Conservation (phyloP, 441 rosid genomes). For the Lepidium campestre region DNA sequence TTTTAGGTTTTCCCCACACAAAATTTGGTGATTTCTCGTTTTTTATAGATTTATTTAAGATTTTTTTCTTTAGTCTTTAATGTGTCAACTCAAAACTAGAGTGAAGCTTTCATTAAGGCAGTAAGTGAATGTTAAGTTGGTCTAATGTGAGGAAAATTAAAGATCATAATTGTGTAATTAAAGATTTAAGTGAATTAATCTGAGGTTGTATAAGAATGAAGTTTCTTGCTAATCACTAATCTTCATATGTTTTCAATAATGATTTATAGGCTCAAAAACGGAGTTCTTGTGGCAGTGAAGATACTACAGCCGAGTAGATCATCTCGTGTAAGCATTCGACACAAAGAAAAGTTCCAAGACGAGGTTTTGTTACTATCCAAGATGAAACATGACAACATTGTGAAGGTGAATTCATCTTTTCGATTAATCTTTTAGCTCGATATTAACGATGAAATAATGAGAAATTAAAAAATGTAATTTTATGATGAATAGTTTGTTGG, state of each 20-base stretch:
- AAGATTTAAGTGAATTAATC: not conserved
- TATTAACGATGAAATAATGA: not conserved
- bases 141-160: not conserved
- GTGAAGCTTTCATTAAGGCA: not conserved
- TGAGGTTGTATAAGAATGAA: not conserved
- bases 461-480: not conserved
- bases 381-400: constrained; percentile 46
- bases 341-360: constrained; percentile 43
- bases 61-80: not conserved
- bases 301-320: constrained; percentile 40
- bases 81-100: not conserved
- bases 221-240: not conserved
- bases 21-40: not conserved
- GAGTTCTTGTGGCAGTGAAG: constrained; percentile 51
- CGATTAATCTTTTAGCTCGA: not conserved
- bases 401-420: too few relatives aligned
- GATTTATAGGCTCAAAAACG: constrained; percentile 32
- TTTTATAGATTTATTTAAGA: not conserved
- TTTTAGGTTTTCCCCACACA: not conserved
- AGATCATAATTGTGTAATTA: not conserved
- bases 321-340: constrained; percentile 25
- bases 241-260: not conserved
- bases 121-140: not conserved
- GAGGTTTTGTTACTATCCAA: constrained; percentile 53
- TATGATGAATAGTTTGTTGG: constrained; percentile 43